Base-by-base conservation (phyloP, 2,329 filamentous ascomycete genomes). In the Hymenoscyphus albidus region DNA sequence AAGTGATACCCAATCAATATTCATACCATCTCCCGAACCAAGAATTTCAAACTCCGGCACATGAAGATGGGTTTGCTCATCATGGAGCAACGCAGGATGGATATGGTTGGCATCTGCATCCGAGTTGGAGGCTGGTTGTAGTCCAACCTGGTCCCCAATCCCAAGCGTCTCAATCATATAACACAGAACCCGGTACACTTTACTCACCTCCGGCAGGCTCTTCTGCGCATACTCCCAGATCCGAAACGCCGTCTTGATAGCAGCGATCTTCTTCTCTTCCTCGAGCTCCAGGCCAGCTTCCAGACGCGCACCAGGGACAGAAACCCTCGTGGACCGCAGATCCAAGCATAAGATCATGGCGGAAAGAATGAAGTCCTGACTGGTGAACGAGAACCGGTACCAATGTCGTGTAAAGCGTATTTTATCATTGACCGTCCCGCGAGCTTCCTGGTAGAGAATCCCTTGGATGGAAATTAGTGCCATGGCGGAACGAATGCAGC, bases 1-100 rank as follows among this genome's bases (percentile, higher is more conserved):
- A 16, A 66, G 16, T 32, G 27, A 4, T 56, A 74, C 72, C 72
- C 73, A 75, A 42, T 75, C 72, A 60, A 75, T 67, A 38, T 74
- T 70, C 65, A 73, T 70, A 9, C 69, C 65, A 32, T 62, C 35
- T 22, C 58, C 51, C 16, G 62, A 62, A 40, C 39, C 40, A 31
- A 56, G 27, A 59, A 39, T 62, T 27, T 48, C 62, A 61, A 57
- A 32, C 2, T 55, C 12, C 22, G 44, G 44, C 3, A 51, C n/a
- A 18, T 6, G n/a, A 12, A 51, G 22, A 9, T 51, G n/a, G n/a
- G 5, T n/a, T 22, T 51, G n/a, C n/a, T 51, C n/a, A 51, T 51
- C 40, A 5, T 42, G n/a, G 22, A 51, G n/a, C 7, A 51, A 22
- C 14, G 7, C n/a, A 51, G 44, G 18, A n/a, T 18, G 7, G 7